Conservation (phyloP, 176 grass and related monocot genomes). For the Ananas comosus region DNA sequence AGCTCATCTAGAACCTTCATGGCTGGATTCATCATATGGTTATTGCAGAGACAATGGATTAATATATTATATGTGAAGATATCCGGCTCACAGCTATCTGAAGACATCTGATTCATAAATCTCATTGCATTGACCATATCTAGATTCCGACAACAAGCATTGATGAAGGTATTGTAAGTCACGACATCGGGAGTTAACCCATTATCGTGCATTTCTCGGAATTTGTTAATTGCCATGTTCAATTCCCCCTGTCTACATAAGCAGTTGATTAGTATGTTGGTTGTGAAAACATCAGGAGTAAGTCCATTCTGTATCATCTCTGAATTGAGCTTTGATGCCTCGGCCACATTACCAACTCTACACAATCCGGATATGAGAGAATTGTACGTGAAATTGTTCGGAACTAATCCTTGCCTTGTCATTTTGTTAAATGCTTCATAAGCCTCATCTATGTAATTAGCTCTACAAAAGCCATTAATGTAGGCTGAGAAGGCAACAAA, state of each 20-base stretch:
- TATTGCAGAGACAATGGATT: slow-evolving; percentile 67
- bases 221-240: slow-evolving; percentile 41
- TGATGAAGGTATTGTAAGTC: slow-evolving; percentile 90
- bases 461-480: slow-evolving; percentile 63
- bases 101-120: slow-evolving; percentile 76
- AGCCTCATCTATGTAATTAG: slow-evolving; percentile 54
- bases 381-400: slow-evolving; percentile 93
- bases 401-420: slow-evolving; percentile 58
- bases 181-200: slow-evolving; percentile 66
- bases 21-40: slow-evolving; percentile 59
- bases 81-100: slow-evolving; percentile 65
- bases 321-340: slow-evolving; percentile 47
- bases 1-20: slow-evolving; percentile 65
- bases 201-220: slow-evolving; percentile 48
- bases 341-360: slow-evolving; percentile 48
- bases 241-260: slow-evolving; percentile 70
- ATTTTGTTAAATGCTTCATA: slow-evolving; percentile 51
- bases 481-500: slow-evolving; percentile 80
- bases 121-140: slow-evolving; percentile 54
- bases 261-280: slow-evolving; percentile 79
- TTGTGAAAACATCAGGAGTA: slow-evolving; percentile 78
- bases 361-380: slow-evolving; percentile 74
- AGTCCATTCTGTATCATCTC: slow-evolving; percentile 77
- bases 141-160: slow-evolving; percentile 47
- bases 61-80: slow-evolving; percentile 97